phyloP scores from a whole-genome alignment of 164 flowering plant genomes.

The Magnolia kwangsiensis region DNA sequence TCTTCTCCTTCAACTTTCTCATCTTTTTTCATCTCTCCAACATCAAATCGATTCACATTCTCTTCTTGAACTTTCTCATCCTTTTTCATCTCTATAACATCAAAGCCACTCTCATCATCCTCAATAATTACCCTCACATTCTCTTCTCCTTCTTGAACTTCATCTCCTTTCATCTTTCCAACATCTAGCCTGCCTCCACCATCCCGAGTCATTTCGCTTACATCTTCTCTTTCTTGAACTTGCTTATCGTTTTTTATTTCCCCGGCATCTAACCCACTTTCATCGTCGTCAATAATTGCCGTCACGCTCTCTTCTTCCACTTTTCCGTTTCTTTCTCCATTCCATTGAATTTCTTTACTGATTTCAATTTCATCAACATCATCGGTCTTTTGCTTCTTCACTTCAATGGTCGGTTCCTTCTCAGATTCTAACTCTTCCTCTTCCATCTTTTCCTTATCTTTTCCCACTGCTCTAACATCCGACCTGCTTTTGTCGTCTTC shows the following conservation, averaged over 20 bases:
- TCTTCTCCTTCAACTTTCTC: constrained; percentile 2
- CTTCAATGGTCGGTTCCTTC: no score
- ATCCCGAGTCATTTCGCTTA: constrained; percentile 7
- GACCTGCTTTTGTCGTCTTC: neutral
- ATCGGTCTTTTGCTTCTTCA: neutral
- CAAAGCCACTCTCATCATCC: neutral
- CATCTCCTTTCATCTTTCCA: neutral
- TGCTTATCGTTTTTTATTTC: constrained; percentile 1
- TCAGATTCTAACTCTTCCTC: no score
- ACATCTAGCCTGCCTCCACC: neutral
- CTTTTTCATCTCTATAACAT: constrained; percentile 4
- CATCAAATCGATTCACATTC: neutral
- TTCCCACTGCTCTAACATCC: no score
- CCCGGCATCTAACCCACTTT: neutral
- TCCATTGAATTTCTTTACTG: neutral
- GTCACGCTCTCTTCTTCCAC: neutral
- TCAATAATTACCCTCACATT: neutral
- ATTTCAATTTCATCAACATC: neutral
- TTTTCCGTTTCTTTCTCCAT: neutral
- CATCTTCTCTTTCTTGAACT: neutral
- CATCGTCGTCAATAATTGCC: neutral
- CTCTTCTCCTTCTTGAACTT: constrained; percentile 1
- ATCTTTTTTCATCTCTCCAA: neutral
- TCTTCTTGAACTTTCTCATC: neutral
- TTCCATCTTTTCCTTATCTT: no score